These are phyloP conservation scores for Xanthoceras sorbifolium DNA, from an alignment of 345 rosid genomes.

Conservation along the genomic window DNA sequence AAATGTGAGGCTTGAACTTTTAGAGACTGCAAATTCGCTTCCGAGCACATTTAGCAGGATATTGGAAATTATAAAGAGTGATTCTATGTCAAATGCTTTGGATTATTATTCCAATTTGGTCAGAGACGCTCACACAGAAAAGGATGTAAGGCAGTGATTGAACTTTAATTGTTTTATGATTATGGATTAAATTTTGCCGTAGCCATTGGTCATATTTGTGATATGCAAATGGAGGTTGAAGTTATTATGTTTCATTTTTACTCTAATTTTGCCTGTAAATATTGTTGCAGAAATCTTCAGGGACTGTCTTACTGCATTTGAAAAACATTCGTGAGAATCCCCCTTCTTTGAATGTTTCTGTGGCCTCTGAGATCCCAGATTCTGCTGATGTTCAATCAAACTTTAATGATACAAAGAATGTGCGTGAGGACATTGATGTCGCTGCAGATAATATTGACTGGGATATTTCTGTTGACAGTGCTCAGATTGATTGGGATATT, in stretches of 20 bases:
- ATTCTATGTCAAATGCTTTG: conserved; percentile 63
- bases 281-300: conserved; percentile 59
- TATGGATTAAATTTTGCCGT: background rate
- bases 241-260: conserved; percentile 10
- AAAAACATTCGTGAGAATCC: conserved; percentile 74
- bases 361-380: conserved; percentile 48
- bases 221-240: background rate
- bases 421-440: conserved; percentile 46
- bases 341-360: conserved; percentile 71
- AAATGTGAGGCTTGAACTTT: conserved; percentile 85
- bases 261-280: conserved; percentile 21
- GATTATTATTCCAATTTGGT: conserved; percentile 85
- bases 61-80: conserved; percentile 75
- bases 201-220: background rate
- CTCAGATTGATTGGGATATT: conserved; percentile 95
- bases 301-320: conserved; percentile 57
- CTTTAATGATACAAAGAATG: conserved; percentile 38
- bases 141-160: conserved; percentile 60
- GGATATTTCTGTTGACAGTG: conserved; percentile 81
- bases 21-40: conserved; percentile 88
- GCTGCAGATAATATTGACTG: conserved; percentile 71
- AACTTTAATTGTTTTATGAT: conserved; percentile 11
- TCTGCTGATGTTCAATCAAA: conserved; percentile 40
- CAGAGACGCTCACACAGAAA: conserved; percentile 78
- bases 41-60: conserved; percentile 73